Evolutionary conservation across 805 yeast genomes (phyloP), one percentile per base, ranked within the genome.

Genomic region (Vanderwaltozyma verrucispora): DNA sequence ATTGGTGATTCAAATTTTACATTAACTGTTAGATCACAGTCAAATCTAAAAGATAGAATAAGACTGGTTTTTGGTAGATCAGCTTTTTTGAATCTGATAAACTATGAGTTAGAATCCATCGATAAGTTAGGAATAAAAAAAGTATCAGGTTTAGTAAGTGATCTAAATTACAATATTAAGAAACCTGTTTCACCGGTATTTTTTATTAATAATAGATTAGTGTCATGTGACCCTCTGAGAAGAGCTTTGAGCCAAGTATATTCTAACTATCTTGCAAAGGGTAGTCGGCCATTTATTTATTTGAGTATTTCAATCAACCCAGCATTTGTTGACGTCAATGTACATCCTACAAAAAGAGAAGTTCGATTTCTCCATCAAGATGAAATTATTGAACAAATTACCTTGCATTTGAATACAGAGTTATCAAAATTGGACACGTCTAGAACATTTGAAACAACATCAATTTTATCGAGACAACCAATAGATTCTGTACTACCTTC

Each of bases 291-390:
- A 0, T 92, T 92, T 53, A 68, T 84, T 1, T 92, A 87, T 57
- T 41, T 92, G 36, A 68, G 83, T 33, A 54, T 92, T n/a, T 63
- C 64, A 15, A 74, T 92, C 2, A 64, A 68, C 17, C 83, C 96
- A 1, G 62, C 60, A 25, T 77, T 79, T 42, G 68, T 92, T 7
- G 98, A 92, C 56, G 97, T 92, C 13, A 92, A 92, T 54, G 79
- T 92, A 12, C 98, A 92, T 53, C 98, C 98, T 0, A 89, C 97
- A 0, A 92, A 92, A 49, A 70, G 89, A 41, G 96, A 89, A 50
- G 96, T 92, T 2, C 58, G 94, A 30, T 87, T 92, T 53, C 62
- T 92, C 26, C 60, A 76, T 54, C 96, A 92, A 49, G 92, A 81
- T 32, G 96, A 88, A 52, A 86, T 92, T 16, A 71, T 84, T 10